Evolutionary conservation across 1,139 yeast species (phyloP), one percentile per base, ranked within the genome.

Genomic region (Pichia sp.): DNA sequence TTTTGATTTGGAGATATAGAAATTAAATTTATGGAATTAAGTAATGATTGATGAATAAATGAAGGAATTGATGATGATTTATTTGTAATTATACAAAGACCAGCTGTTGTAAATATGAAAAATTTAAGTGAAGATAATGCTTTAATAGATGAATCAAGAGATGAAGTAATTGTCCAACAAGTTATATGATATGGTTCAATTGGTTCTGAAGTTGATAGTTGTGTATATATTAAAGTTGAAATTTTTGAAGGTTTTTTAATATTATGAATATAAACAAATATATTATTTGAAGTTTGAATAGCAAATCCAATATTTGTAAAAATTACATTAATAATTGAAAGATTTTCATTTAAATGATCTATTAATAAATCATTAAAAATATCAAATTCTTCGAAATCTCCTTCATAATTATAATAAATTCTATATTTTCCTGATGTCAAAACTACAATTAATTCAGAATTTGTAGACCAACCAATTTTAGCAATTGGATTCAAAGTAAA

Each of bases 391-490:
- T 72, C 69, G 54, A 80, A 79, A 41, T 74, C 77, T 5, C 87
- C 86, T 27, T 75, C 75, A 48, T 84, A 77, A 51, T 85, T 89
- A 37, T 72, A 63, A 56, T 88, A 89, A 37, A 72, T 65, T 46
- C 96, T 65, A 31, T 74, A 75, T 28, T 68, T 66, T 2, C 87
- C 72, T 43, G 70, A 69, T 30, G 70, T 72, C 24, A 83, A 62
- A 1, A 86, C 74, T 9, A 87, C 74, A 16, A 82, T 62, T 42
- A 88, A 66, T 50, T 85, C 94, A 25, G 48, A 52, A 14, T 63
- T 60, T 1, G 49, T 45, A 42, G 75, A 59, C 76, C 78, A 77
- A 31, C 78, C 79, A 19, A 81, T 70, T 9, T 75, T 74, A 1
- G 75, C 66, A 38, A 85, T 74, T 8, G 74, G 72, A 1, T 78